phyloP scores from a whole-genome alignment of 2,329 filamentous ascomycete species.

The Anisogramma anomala region DNA sequence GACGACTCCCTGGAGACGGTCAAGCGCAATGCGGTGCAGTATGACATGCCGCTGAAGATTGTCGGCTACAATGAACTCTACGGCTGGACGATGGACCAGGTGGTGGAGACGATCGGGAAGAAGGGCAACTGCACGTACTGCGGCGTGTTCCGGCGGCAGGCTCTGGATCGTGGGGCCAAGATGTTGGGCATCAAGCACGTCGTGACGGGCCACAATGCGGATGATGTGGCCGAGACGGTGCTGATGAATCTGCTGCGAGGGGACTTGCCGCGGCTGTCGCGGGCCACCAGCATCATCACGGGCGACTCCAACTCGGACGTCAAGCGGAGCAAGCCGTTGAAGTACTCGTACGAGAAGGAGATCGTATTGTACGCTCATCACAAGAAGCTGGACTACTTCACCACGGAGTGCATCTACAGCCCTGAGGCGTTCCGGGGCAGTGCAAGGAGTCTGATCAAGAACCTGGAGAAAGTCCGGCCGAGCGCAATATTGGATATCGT shows the following conservation, averaged over 20 bases:
- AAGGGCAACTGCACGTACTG: conserved; percentile 99
- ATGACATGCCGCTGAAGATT: conserved; percentile 83
- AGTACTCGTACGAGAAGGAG: conserved; percentile 98
- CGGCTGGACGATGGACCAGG: conserved; percentile 99
- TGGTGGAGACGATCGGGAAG: conserved; percentile 90
- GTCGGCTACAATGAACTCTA: conserved; percentile 90
- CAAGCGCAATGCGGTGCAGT: conserved; percentile 83
- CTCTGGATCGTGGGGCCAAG: conserved; percentile 82
- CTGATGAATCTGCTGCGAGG: conserved; percentile 93
- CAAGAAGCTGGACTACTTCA: conserved; percentile 95
- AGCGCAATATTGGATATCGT: conserved; percentile 95
- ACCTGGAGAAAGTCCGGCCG: conserved; percentile 80
- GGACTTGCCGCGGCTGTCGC: conserved; percentile 73
- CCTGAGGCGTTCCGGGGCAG: conserved; percentile 93
- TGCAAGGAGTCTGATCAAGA: conserved; percentile 86
- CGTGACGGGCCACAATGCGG: conserved; percentile 93
- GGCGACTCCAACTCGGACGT: conserved; percentile 70
- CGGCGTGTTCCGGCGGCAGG: conserved; percentile 88
- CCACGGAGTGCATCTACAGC: conserved; percentile 95
- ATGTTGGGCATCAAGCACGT: conserved; percentile 82
- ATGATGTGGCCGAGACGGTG: conserved; percentile 93
- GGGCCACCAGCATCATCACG: conserved; percentile 84
- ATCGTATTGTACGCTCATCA: conserved; percentile 97
- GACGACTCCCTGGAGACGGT: conserved; percentile 96
- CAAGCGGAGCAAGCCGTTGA: conserved; percentile 89